Base-by-base conservation (phyloP, 2,329 filamentous ascomycete genomes). In the Scleromitrula shiraiana region DNA sequence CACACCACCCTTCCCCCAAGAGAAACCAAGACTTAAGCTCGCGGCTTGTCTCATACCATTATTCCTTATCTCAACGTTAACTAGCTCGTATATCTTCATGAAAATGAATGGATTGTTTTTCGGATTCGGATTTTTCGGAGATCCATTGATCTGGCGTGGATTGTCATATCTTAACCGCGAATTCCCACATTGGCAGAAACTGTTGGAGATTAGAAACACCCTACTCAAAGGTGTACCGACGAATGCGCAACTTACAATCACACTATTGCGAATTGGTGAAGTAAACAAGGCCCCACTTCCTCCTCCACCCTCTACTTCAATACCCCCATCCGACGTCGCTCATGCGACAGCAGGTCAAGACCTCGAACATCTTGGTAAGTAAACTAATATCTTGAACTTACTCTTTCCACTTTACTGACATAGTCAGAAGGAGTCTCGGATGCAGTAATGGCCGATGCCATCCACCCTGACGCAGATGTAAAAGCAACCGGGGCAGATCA, bases 191-290 rank as follows among this genome's bases (percentile, higher is more conserved):
- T 93, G 87, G 87, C 74, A 86, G 59, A 85, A 83, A 56, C 70
- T 88, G 6, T 70, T 91, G 14, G 82, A 89, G 58, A 67, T 88
- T 9, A 76, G 83, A 51, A 88, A 88, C 63, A 88, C 84, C 0
- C 63, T 93, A 1, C 77, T 95, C 42, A 87, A 85, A 61, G 86
- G 87, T 2, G 82, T 93, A 0, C 88, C 88, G 1, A 95, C 88
- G 2, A 93, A 94, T 61, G 86, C 87, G 3, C 88, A 95, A 61
- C 76, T 94, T 15, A 82, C 87, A 0, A 70, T 94, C 23, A 94
- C 88, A 0, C 73, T 94, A 1, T 77, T 94, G 9, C 83, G 88
- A 5, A 80, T 91, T 24, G 88, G 87, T 33, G 88, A 94, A 66
- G 78, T 78, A 9, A 90, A 90, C 66, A 85, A 85, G 55, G 82